phyloP scores from a whole-genome alignment of 305 asterid genomes.

The Fraxinus baroniana region DNA sequence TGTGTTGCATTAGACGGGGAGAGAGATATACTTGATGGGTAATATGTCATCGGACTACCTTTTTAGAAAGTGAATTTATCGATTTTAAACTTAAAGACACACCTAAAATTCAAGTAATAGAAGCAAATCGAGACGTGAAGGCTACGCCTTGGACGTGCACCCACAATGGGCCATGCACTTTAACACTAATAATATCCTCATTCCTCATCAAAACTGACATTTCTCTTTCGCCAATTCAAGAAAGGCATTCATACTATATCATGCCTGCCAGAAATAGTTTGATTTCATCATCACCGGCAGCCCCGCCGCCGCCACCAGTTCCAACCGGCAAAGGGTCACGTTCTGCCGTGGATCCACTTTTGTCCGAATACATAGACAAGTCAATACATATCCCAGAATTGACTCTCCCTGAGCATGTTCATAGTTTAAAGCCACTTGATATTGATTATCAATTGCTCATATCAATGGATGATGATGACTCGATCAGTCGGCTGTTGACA shows the following conservation, averaged over 20 bases:
- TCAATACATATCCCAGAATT: constrained; percentile 39
- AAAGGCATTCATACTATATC: background rate
- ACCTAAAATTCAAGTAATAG: background rate
- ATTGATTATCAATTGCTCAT: constrained; percentile 32
- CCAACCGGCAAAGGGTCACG: constrained; percentile 55
- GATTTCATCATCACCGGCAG: constrained; percentile 11
- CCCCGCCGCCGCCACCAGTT: constrained; percentile 54
- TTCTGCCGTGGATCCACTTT: constrained; percentile 41
- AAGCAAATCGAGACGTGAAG: constrained; percentile 24
- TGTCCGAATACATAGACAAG: constrained; percentile 38
- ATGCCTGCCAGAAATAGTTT: constrained; percentile 9
- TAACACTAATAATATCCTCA: constrained; percentile 4
- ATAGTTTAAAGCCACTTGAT: constrained; percentile 25
- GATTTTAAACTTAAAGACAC: background rate
- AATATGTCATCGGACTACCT: background rate
- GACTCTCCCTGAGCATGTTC: constrained; percentile 35
- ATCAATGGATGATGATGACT: constrained; percentile 13
- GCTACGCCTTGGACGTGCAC: constrained; percentile 32
- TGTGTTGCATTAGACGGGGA: background rate
- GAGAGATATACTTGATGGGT: background rate
- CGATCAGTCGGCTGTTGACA: constrained; percentile 30
- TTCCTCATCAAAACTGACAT: background rate
- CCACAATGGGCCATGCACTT: constrained; percentile 29
- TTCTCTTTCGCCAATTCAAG: background rate
- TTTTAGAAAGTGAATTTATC: background rate